Evolutionary conservation across 192 early-diverging fungal genomes (phyloP), one percentile per base, ranked within the genome.

Genomic region (Podila minutissima): DNA sequence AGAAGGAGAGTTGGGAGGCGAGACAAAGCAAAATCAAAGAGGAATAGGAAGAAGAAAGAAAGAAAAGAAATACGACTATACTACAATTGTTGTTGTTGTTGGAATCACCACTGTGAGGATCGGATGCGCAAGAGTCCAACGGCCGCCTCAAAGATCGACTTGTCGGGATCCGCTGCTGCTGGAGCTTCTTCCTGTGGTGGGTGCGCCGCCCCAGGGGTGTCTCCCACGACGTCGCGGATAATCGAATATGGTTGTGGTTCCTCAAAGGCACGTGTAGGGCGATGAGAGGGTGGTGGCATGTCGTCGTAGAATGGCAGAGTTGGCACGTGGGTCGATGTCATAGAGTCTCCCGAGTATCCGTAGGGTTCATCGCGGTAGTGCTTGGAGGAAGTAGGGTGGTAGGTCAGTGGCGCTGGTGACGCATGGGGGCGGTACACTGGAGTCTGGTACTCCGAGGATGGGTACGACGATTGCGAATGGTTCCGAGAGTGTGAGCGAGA

Each of bases 121-220:
- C 67, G 71, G 33, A 81, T 72, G 28, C 49, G 59, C 8, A 81
- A 31, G 11, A 81, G 71, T 12, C 71, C 71, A 33, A 81, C 38
- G 17, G 77, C 77, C 5, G 77, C 77, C 22, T 81, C 77, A 32
- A 62, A 69, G n/a, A 81, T 69, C 10, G 66, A 59, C 65, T 81
- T 81, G 62, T 81, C 77, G 10, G 70, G 55, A 69, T 28, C 37
- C 62, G 64, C 64, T 69, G 35, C 41, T 37, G 41, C 41, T 17
- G 41, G 38, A 12, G 11, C 41, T 15, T 46, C 41, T 46, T 46
- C 41, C 1, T 46, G 41, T 15, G 13, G 41, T 46, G 41, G 41
- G 15, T 46, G 41, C 1, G 13, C 41, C 41, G 15, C 15, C 15
- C 13, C 41, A 17, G 41, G 1, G 15, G 41, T 46, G 15, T 46